phyloP scores from a whole-genome alignment of 106 monocot species.

The Dactylorhiza incarnata region DNA sequence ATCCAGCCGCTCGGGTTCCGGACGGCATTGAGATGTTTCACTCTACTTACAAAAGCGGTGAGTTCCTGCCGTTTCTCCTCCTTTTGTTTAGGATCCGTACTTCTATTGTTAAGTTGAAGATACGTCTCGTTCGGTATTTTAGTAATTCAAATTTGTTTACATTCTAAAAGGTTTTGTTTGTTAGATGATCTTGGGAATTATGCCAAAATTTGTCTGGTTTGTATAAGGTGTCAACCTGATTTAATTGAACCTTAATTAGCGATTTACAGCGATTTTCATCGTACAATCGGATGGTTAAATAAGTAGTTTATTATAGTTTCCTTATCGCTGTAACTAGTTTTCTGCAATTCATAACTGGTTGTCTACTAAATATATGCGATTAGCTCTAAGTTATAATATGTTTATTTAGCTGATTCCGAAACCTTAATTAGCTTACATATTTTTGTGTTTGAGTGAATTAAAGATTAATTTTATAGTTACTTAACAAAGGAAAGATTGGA shows the following conservation, averaged over 20 bases:
- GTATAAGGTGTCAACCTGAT: background rate
- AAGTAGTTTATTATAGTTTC: too few relatives aligned
- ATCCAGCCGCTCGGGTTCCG: background rate
- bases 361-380: too few relatives aligned
- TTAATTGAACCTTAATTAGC: too few relatives aligned
- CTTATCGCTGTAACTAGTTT: too few relatives aligned
- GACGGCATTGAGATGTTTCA: background rate
- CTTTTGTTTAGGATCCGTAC: background rate
- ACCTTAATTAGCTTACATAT: background rate
- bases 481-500: too few relatives aligned
- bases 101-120: background rate
- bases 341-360: too few relatives aligned
- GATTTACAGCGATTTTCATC: background rate
- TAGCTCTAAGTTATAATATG: too few relatives aligned
- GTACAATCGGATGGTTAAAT: too few relatives aligned
- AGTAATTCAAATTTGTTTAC: background rate
- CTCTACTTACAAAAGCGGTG: slow-evolving; percentile 10
- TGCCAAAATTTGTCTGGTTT: background rate
- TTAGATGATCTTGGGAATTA: background rate
- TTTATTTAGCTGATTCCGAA: background rate
- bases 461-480: too few relatives aligned
- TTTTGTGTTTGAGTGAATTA: too few relatives aligned
- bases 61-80: background rate
- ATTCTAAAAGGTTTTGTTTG: background rate
- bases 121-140: background rate